phyloP scores from a whole-genome alignment of 2,329 filamentous ascomycete species.

The Scedosporium aurantiacum region DNA sequence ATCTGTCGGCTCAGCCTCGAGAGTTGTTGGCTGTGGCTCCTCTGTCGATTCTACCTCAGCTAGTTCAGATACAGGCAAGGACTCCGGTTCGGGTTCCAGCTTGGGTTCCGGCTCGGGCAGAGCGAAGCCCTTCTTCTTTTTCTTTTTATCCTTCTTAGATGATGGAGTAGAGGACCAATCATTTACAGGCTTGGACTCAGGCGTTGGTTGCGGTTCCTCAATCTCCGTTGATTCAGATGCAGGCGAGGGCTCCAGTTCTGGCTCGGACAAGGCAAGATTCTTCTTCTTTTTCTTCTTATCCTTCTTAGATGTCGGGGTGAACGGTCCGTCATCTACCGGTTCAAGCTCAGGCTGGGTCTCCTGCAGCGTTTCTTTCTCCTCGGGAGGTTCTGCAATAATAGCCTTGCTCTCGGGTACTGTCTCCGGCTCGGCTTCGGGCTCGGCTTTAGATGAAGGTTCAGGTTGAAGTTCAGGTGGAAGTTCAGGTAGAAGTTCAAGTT shows the following conservation, averaged over 20 bases:
- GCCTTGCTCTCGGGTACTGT: no score
- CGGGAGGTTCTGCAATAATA: background rate
- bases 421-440: no score
- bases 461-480: no score
- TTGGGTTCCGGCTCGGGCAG: background rate
- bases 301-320: slow-evolving; percentile 9
- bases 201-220: background rate
- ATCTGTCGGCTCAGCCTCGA: background rate
- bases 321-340: slow-evolving; percentile 3
- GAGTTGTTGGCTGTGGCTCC: background rate
- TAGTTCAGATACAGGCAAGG: background rate
- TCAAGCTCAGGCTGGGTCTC: slow-evolving; percentile 9
- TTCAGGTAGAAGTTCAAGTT: no score
- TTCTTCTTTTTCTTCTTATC: slow-evolving; percentile 11
- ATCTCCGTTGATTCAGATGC: background rate
- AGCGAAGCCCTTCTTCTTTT: background rate
- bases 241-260: background rate
- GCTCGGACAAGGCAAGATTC: background rate
- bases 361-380: background rate
- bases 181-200: background rate
- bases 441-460: no score
- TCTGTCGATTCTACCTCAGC: background rate
- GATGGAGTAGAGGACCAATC: background rate
- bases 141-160: slow-evolving; percentile 5
- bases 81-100: background rate